Conservation (phyloP, 2,329 filamentous ascomycete genomes). For the Lanzia echinophila region DNA sequence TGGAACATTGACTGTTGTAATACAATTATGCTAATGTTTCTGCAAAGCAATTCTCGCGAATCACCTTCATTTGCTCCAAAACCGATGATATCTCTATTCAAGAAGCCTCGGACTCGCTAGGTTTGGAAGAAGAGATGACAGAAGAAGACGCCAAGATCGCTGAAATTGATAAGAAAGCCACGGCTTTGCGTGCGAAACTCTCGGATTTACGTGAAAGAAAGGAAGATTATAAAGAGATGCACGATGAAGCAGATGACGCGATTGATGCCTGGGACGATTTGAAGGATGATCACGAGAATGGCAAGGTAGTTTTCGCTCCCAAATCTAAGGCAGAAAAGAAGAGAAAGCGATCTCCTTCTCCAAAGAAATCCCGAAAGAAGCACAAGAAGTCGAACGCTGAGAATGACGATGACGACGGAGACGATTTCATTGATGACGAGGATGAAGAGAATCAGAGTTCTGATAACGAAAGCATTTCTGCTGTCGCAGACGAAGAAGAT, state of each 20-base stretch:
- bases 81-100: conserved; percentile 50
- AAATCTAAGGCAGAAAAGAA: conserved; percentile 29
- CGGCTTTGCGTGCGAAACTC: conserved; percentile 19
- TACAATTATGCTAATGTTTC: not conserved
- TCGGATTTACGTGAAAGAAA: conserved; percentile 30
- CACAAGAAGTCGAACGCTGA: conserved; percentile 11
- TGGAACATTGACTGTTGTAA: not conserved
- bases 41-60: conserved; percentile 4
- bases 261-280: conserved; percentile 41
- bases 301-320: conserved; percentile 37
- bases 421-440: conserved; percentile 25
- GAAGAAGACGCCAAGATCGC: conserved; percentile 32
- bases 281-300: conserved; percentile 33
- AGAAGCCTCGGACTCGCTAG: conserved; percentile 33
- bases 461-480: conserved; percentile 17
- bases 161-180: conserved; percentile 14
- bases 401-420: conserved; percentile 27
- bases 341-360: conserved; percentile 33
- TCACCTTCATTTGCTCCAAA: conserved; percentile 52
- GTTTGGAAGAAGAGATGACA: conserved; percentile 31
- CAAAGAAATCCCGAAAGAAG: conserved; percentile 20
- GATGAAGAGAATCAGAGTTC: conserved; percentile 23
- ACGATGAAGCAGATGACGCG: conserved; percentile 35
- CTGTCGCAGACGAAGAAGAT: not conserved
- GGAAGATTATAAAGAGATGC: conserved; percentile 28